These are phyloP conservation scores for Colletotrichum shisoi DNA, from an alignment of 2,329 filamentous ascomycete genomes.

Conservation along the genomic window DNA sequence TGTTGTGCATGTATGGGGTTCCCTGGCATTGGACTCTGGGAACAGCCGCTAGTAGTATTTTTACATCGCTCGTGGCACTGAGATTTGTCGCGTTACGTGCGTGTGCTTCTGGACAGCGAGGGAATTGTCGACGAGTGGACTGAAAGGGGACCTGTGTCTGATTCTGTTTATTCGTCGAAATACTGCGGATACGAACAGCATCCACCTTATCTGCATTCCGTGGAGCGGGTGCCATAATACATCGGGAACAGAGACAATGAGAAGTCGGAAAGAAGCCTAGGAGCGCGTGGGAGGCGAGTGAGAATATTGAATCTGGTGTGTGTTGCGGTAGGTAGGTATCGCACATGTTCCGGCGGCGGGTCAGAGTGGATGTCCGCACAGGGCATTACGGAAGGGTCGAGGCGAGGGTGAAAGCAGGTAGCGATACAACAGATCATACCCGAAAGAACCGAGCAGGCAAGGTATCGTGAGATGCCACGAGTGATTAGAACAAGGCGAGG, in stretches of 20 bases:
- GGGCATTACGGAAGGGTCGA: background rate
- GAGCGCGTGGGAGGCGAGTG: conserved; percentile 2
- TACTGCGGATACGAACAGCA: background rate
- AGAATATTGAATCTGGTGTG: conserved; percentile 11
- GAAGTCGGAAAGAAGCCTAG: conserved; percentile 1
- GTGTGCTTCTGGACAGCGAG: conserved; percentile 2
- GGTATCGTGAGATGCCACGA: conserved; percentile 7
- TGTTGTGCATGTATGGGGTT: conserved; percentile 4
- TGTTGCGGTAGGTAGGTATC: background rate
- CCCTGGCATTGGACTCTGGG: conserved; percentile 6
- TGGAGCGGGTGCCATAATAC: conserved; percentile 6
- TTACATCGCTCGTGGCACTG: conserved; percentile 2
- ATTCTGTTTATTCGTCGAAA: background rate
- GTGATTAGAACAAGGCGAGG: background rate
- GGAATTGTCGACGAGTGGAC: conserved; percentile 8
- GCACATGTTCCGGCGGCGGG: conserved; percentile 2
- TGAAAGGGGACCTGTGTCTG: background rate
- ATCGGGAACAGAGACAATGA: conserved; percentile 10
- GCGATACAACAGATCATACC: background rate
- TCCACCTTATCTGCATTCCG: conserved; percentile 3
- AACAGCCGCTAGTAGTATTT: conserved; percentile 1
- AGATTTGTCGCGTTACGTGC: background rate
- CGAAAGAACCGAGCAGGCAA: background rate
- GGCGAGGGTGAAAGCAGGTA: background rate
- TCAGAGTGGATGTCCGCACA: conserved; percentile 6